Evolutionary conservation across 1,284 basidiomycete genomes (phyloP), one percentile per base, ranked within the genome.

Genomic region (Pulveroboletus sp.): DNA sequence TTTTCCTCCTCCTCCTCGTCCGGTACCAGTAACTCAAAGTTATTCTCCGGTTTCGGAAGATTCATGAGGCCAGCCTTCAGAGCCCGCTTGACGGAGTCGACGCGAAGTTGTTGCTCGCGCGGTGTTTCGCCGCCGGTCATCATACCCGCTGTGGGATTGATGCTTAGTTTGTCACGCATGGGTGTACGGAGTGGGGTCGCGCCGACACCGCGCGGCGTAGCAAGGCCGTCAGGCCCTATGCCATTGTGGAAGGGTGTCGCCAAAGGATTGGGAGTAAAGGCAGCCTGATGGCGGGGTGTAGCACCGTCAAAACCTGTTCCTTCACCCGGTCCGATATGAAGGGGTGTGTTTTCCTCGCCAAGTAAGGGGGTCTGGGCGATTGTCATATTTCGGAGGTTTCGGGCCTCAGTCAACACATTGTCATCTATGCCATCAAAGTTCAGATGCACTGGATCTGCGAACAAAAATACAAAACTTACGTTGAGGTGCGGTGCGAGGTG

Each of bases 231-330:
- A 2, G 53, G 52, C 50, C 67, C 60, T 5, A 71, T 74, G 33
- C 75, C 77, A 12, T 74, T 74, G 32, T 80, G 82, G 56, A 84
- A 66, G 10, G 94, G 94, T 0, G 95, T 98, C 12, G 92, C 88
- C 11, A 99, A 83, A 5, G 95, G 96, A 75, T 99, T 99, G 7
- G 96, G 95, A 0, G 96, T 98, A 60, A 95, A 93, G 0, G 91
- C 82, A 17, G 91, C 85, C 63, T 87, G 84, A 63, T 92, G 90
- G n/a, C 84, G 85, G 26, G 96, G 95, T 2, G 94, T 96, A 1
- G 93, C 94, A 47, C 93, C 82, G 67, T 93, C 92, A 68, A 93
- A 96, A 2, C 95, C 95, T 8, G 93, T 94, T 15, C 91, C 91
- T 19, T 84, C 87, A 29, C 78, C 80, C 16, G 82, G 76, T 11